phyloP scores from a whole-genome alignment of 768 basidiomycete species.

The Amylocystis lapponica region DNA sequence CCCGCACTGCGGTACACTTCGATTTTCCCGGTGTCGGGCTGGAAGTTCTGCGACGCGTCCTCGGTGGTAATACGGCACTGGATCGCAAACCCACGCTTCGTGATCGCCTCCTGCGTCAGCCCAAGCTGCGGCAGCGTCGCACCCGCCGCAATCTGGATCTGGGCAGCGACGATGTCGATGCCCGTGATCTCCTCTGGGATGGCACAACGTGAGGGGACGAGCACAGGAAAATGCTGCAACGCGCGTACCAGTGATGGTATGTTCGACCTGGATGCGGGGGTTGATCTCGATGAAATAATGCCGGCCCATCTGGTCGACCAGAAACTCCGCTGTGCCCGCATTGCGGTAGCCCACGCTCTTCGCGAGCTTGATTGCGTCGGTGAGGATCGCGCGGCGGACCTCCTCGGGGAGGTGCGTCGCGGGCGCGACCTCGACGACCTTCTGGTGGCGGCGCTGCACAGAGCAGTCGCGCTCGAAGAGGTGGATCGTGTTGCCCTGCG shows the following conservation, averaged over 20 bases:
- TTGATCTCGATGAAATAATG: slow-evolving; percentile 99
- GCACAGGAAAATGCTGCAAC: too few relatives aligned
- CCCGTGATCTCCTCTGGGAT: slow-evolving; percentile 98
- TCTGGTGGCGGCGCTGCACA: slow-evolving; percentile 96
- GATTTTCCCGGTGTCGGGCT: slow-evolving; percentile 98
- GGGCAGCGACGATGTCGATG: slow-evolving; percentile 97
- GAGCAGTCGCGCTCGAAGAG: slow-evolving; percentile 99
- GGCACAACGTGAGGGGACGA: too few relatives aligned
- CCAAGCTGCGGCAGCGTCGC: slow-evolving; percentile 94
- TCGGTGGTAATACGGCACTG: slow-evolving; percentile 99
- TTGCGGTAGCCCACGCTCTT: slow-evolving; percentile 93
- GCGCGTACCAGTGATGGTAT: slow-evolving; percentile 88
- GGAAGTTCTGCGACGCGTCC: slow-evolving; percentile 87
- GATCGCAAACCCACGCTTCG: slow-evolving; percentile 94
- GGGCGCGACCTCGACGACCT: slow-evolving; percentile 98
- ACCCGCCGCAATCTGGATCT: slow-evolving; percentile 99
- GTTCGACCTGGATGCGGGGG: slow-evolving; percentile 99
- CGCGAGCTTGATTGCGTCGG: slow-evolving; percentile 91
- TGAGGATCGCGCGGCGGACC: slow-evolving; percentile 79
- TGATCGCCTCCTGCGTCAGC: slow-evolving; percentile 91
- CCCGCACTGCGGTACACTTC: slow-evolving; percentile 98
- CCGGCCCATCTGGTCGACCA: slow-evolving; percentile 93
- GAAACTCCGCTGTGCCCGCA: slow-evolving; percentile 97
- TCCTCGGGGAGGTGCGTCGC: slow-evolving; percentile 92
- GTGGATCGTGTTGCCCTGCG: slow-evolving; percentile 90